Evolutionary conservation across 2,329 filamentous ascomycete genomes (phyloP).

Genomic region (Ophiostoma angusticollis): DNA sequence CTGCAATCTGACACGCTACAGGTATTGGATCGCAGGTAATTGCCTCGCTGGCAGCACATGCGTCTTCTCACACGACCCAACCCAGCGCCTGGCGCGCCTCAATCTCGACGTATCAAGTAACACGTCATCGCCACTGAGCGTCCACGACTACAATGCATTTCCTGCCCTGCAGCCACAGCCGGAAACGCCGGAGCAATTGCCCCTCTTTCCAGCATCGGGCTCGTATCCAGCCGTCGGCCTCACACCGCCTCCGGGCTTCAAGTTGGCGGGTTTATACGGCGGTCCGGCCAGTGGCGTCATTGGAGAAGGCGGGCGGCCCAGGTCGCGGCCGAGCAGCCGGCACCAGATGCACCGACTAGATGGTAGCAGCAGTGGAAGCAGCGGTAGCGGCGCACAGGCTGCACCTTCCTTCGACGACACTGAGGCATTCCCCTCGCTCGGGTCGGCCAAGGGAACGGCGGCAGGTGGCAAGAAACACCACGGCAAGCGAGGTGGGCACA

Average conservation of each 20-base stretch:
- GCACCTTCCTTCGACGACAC: constrained; percentile 81
- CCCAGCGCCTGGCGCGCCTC: constrained; percentile 71
- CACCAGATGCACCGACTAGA: constrained; percentile 46
- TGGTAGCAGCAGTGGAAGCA: background rate
- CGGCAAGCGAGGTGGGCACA: constrained; percentile 77
- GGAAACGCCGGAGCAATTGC: constrained; percentile 44
- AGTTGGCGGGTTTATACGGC: constrained; percentile 42
- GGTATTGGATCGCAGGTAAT: constrained; percentile 92
- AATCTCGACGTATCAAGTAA: constrained; percentile 56
- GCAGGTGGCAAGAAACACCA: constrained; percentile 74
- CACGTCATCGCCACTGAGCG: constrained; percentile 47
- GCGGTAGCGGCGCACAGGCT: constrained; percentile 30
- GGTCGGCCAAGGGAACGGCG: constrained; percentile 60
- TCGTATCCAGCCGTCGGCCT: constrained; percentile 41
- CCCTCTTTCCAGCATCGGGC: constrained; percentile 37
- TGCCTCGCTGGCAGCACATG: constrained; percentile 89
- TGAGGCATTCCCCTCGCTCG: constrained; percentile 85
- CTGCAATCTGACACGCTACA: too few species aligned
- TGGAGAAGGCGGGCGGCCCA: constrained; percentile 56
- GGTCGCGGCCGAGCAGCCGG: constrained; percentile 75
- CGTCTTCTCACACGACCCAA: constrained; percentile 93
- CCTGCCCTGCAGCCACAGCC: constrained; percentile 61
- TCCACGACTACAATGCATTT: constrained; percentile 73
- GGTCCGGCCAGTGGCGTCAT: constrained; percentile 34
- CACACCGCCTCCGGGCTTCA: constrained; percentile 59